Evolutionary conservation across 176 grass and related monocot species (phyloP).

Genomic region (Stipa capillata): DNA sequence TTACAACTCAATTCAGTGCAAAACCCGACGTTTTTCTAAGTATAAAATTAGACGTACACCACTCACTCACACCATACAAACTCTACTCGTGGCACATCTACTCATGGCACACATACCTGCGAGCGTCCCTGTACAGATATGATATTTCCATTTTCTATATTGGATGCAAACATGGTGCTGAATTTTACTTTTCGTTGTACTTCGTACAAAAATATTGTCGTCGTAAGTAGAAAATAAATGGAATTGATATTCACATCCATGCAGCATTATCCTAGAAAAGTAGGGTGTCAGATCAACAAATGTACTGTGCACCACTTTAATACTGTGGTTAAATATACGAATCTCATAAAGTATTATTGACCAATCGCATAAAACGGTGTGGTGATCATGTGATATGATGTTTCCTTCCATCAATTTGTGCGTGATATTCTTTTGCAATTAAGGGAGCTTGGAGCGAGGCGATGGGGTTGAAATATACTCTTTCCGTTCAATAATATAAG

Average conservation of each 20-base stretch:
- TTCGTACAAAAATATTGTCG: too few species aligned
- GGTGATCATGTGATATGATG: constrained; percentile 14
- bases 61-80: too few species aligned
- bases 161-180: background rate
- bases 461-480: constrained; percentile 15
- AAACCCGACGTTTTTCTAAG: too few species aligned
- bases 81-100: too few species aligned
- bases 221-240: background rate
- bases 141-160: too few species aligned
- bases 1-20: too few species aligned
- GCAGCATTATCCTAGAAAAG: background rate
- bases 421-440: constrained; percentile 2
- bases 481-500: too few species aligned
- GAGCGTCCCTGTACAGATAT: too few species aligned
- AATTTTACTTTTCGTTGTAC: too few species aligned
- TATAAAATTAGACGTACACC: too few species aligned
- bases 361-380: background rate
- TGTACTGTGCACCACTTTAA: background rate
- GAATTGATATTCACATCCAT: background rate
- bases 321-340: constrained; percentile 16
- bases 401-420: constrained; percentile 3
- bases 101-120: too few species aligned
- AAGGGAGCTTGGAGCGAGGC: background rate
- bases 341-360: background rate
- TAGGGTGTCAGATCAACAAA: background rate